phyloP scores from a whole-genome alignment of 768 basidiomycete species.

The Russula ochroleuca region DNA sequence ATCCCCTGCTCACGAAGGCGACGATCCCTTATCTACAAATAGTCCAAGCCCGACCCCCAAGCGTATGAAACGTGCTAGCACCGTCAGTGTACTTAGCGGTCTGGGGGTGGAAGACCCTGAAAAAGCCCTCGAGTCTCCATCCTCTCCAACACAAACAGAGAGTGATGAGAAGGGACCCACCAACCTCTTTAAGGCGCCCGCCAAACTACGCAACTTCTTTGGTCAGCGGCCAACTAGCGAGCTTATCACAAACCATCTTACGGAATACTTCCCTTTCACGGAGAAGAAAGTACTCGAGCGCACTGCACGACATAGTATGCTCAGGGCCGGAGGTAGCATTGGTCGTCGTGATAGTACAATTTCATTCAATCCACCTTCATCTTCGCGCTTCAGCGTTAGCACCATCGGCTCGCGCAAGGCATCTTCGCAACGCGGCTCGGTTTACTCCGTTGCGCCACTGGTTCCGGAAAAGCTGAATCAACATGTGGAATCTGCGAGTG shows the following conservation, averaged over 20 bases:
- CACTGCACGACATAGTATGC: slow-evolving; percentile 86
- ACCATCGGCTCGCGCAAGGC: slow-evolving; percentile 43
- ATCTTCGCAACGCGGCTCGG: slow-evolving; percentile 44
- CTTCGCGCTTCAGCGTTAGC: slow-evolving; percentile 61
- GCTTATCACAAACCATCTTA: slow-evolving; percentile 89
- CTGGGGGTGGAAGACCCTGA: slow-evolving; percentile 84
- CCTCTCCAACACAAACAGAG: slow-evolving; percentile 45
- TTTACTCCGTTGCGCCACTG: slow-evolving; percentile 43
- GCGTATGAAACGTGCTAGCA: slow-evolving; percentile 86
- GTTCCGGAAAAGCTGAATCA: slow-evolving; percentile 29
- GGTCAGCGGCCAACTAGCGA: slow-evolving; percentile 97
- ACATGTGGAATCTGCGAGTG: slow-evolving; percentile 1
- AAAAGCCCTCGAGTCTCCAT: slow-evolving; percentile 53
- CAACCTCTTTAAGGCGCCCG: slow-evolving; percentile 43
- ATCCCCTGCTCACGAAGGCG: slow-evolving; percentile 38
- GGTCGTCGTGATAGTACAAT: slow-evolving; percentile 47
- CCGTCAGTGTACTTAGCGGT: slow-evolving; percentile 89
- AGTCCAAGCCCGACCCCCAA: slow-evolving; percentile 32
- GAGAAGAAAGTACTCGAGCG: slow-evolving; percentile 89
- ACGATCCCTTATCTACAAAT: slow-evolving; percentile 29
- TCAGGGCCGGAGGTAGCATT: slow-evolving; percentile 50
- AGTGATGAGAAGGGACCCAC: slow-evolving; percentile 34
- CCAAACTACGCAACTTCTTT: slow-evolving; percentile 91
- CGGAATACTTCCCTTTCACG: slow-evolving; percentile 92
- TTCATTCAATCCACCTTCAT: slow-evolving; percentile 44